phyloP scores from a whole-genome alignment of 345 rosid species.

The Rhodamnia argentea region DNA sequence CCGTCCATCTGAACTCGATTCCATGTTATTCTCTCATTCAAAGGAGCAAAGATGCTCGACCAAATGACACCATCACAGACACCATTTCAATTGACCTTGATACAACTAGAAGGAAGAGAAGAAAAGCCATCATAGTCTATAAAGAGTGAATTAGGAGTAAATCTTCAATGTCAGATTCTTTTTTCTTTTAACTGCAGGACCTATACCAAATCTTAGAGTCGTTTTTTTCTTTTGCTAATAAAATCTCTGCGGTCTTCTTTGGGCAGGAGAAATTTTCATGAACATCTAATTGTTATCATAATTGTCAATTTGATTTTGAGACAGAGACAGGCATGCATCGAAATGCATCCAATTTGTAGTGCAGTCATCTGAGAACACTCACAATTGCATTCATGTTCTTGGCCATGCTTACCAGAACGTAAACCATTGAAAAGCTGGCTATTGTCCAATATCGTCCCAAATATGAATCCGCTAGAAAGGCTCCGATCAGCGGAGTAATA shows the following conservation, averaged over 20 bases:
- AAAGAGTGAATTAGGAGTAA: neutral
- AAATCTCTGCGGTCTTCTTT: neutral
- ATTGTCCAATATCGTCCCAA: constrained; percentile 90
- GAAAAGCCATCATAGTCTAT: neutral
- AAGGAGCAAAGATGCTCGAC: neutral
- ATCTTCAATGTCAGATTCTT: neutral
- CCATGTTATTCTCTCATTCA: neutral
- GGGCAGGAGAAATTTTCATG: neutral
- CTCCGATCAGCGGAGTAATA: constrained; percentile 78
- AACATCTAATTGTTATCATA: neutral
- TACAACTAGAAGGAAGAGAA: neutral
- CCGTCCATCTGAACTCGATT: neutral
- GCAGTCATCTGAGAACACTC: neutral
- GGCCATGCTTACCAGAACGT: constrained; percentile 45
- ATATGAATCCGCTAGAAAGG: constrained; percentile 91
- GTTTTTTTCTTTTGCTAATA: neutral
- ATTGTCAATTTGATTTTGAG: neutral
- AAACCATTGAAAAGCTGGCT: constrained; percentile 62
- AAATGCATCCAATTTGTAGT: neutral
- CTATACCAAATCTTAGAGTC: neutral
- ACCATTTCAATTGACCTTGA: neutral
- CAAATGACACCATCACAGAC: neutral
- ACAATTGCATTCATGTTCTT: neutral
- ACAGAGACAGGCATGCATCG: neutral
- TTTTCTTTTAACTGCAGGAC: neutral